Conservation (phyloP, 352 stramenopile species). For the Globisporangium cylindrosporum region DNA sequence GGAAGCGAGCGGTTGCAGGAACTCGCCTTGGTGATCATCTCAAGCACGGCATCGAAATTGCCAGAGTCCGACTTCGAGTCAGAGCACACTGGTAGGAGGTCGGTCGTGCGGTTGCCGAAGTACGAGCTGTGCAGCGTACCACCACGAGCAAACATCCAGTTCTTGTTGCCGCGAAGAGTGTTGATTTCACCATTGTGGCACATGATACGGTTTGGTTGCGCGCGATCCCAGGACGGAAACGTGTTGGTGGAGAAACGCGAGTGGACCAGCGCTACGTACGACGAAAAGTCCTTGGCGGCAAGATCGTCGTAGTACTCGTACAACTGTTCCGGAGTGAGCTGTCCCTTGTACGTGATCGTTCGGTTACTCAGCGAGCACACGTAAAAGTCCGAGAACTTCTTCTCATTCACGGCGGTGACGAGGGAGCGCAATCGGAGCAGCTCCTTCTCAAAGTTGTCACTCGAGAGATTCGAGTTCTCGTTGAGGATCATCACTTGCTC, state of each 20-base stretch:
- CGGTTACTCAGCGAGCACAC: slow-evolving; percentile 92
- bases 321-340: slow-evolving; percentile 94
- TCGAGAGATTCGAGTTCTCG: slow-evolving; percentile 49
- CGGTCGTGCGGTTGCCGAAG: slow-evolving; percentile 89
- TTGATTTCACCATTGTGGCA: slow-evolving; percentile 99
- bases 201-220: slow-evolving; percentile 97
- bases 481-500: slow-evolving; percentile 94
- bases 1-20: slow-evolving; percentile 90
- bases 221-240: slow-evolving; percentile 95
- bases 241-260: slow-evolving; percentile 98
- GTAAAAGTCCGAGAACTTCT: slow-evolving; percentile 90
- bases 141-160: slow-evolving; percentile 95
- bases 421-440: slow-evolving; percentile 54
- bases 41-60: slow-evolving; percentile 95
- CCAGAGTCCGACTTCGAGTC: slow-evolving; percentile 96
- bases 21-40: slow-evolving; percentile 92
- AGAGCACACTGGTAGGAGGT: slow-evolving; percentile 91
- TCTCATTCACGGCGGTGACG: slow-evolving; percentile 60
- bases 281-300: slow-evolving; percentile 77
- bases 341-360: slow-evolving; percentile 98
- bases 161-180: slow-evolving; percentile 96
- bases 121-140: slow-evolving; percentile 91
- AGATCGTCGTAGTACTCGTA: slow-evolving; percentile 72
- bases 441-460: slow-evolving; percentile 93
- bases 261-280: slow-evolving; percentile 94